Evolutionary conservation across 2,329 filamentous ascomycete genomes (phyloP).

Genomic region (Ascochyta viciae-villosae): DNA sequence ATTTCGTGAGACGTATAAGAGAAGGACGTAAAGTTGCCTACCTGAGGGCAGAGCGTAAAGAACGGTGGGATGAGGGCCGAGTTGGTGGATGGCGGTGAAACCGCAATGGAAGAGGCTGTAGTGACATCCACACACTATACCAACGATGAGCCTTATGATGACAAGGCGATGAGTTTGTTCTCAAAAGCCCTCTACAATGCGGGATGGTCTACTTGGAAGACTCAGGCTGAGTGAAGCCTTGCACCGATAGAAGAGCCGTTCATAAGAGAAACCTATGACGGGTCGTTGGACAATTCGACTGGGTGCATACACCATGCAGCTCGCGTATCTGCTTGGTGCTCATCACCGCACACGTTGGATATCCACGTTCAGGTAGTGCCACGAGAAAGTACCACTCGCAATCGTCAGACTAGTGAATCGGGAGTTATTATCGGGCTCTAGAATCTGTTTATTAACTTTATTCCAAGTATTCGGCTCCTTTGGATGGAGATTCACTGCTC

Average conservation of each 20-base stretch:
- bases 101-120: neutral
- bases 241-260: too few relatives aligned
- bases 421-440: neutral
- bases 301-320: too few relatives aligned
- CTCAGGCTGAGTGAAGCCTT: neutral
- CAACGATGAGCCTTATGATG: neutral
- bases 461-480: neutral
- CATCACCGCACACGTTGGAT: too few relatives aligned
- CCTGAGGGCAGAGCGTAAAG: conserved; percentile 82
- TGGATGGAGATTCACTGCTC: neutral
- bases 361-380: too few relatives aligned
- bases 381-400: too few relatives aligned
- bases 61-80: conserved; percentile 93
- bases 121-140: neutral
- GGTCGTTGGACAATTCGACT: too few relatives aligned
- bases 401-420: too few relatives aligned
- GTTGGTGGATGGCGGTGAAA: conserved; percentile 84
- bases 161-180: neutral
- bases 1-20: conserved; percentile 83
- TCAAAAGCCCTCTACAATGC: neutral
- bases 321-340: too few relatives aligned
- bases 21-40: conserved; percentile 82
- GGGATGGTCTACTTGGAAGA: neutral
- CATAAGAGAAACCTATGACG: too few relatives aligned
- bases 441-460: neutral